Evolutionary conservation across 2,329 filamentous ascomycete genomes (phyloP).

Genomic region (Periconia sp.): DNA sequence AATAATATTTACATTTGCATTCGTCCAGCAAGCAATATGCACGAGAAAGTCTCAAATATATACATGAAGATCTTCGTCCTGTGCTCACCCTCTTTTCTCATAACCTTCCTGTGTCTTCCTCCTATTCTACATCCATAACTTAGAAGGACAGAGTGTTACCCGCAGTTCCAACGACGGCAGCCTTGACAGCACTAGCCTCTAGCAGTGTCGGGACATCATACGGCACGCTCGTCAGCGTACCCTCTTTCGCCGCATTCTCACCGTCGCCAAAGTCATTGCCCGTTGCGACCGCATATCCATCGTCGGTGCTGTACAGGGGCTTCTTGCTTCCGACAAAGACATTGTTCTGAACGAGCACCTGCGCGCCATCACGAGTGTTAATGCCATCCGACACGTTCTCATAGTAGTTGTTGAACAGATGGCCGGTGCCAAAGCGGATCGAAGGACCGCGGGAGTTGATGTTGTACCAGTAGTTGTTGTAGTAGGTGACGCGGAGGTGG

Average conservation of each 20-base stretch:
- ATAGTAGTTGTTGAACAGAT: slow-evolving; percentile 63
- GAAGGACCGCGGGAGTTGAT: slow-evolving; percentile 68
- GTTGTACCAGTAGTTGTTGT: slow-evolving; percentile 71
- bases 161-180: slow-evolving; percentile 47
- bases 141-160: slow-evolving; percentile 48
- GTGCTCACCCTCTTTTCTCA: too few relatives aligned
- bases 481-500: slow-evolving; percentile 68
- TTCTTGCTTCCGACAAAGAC: slow-evolving; percentile 43
- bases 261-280: slow-evolving; percentile 49
- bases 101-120: too few relatives aligned
- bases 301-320: slow-evolving; percentile 41
- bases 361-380: slow-evolving; percentile 51
- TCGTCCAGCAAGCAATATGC: slow-evolving; percentile 3
- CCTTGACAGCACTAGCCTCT: slow-evolving; percentile 42
- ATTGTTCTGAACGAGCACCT: slow-evolving; percentile 52
- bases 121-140: slow-evolving; percentile 1
- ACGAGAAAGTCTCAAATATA: slow-evolving; percentile 3
- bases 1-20: too few relatives aligned
- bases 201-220: slow-evolving; percentile 42
- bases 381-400: slow-evolving; percentile 47
- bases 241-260: slow-evolving; percentile 38
- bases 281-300: slow-evolving; percentile 44
- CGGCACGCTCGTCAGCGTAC: slow-evolving; percentile 40
- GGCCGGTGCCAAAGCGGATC: slow-evolving; percentile 70
- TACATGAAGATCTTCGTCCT: slow-evolving; percentile 1